Evolutionary conservation across 768 basidiomycete genomes (phyloP), one percentile per base, ranked within the genome.

Genomic region (Epithele typhae): DNA sequence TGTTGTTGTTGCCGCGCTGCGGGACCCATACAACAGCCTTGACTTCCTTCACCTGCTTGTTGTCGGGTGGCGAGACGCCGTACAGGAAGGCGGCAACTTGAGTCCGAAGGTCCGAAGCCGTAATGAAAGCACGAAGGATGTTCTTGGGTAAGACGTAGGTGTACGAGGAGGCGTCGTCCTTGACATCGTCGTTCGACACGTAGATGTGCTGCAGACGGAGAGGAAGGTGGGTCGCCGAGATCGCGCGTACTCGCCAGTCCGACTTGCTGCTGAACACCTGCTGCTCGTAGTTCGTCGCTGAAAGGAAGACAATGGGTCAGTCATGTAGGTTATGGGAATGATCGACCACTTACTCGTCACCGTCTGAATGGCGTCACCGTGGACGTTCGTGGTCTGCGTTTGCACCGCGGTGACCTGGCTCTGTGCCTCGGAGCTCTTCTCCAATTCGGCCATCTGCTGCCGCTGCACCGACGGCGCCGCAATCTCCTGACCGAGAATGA

Each of bases 251-350:
- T 58, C 96, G 92, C 96, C 96, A 99, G 66, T 99, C 96, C 4
- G 96, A 97, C 74, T 99, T 98, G 73, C 87, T 91, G 67, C 91
- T 94, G 74, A 99, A 99, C n/a, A 92, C 87, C 61, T 92, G 89
- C 60, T 97, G 93, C 67, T 96, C 96, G 64, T 99, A 99, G 62
- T 90, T 92, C 52, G 96, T 96, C 1, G 95, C 85, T 86, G 56
- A 36, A 19, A 36, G 9, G 37, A 25, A 21, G 32, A n/a, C n/a
- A n/a, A 54, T 25, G 37, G 25, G 44, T 42, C 25, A 46, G 11
- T 18, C n/a, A n/a, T n/a, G n/a, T n/a, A 22, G n/a, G 5, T 43
- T 15, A 21, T 48, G 32, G 35, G 24, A 27, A 5, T 22, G 27
- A 51, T 37, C 4, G 18, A 30, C 12, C 27, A 63, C 84, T 62